Evolutionary conservation across 2,329 filamentous ascomycete genomes (phyloP).

Genomic region (Aspergillus quadricinctus): DNA sequence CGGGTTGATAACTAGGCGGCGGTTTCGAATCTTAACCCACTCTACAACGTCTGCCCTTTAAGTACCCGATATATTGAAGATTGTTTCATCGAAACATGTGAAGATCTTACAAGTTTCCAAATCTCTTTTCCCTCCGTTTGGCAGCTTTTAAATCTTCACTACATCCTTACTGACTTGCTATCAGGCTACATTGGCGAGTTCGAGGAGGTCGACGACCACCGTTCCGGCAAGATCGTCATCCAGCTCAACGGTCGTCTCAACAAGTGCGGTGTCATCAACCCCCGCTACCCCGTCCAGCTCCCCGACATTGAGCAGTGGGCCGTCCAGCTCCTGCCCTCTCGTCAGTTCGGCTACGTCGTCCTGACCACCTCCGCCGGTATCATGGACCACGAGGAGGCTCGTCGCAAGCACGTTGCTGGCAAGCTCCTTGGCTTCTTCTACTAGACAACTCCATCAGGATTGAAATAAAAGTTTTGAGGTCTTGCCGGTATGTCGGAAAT

Average conservation of each 20-base stretch:
- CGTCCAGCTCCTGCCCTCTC: slow-evolving; percentile 94
- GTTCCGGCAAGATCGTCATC: slow-evolving; percentile 99
- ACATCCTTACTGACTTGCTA: slow-evolving; percentile 61
- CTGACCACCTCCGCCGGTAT: slow-evolving; percentile 98
- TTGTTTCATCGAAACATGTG: slow-evolving; percentile 48
- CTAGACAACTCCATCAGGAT: slow-evolving; percentile 49
- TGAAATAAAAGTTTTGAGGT: slow-evolving; percentile 25
- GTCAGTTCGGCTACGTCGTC: slow-evolving; percentile 99
- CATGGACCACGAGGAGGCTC: slow-evolving; percentile 99
- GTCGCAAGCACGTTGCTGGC: slow-evolving; percentile 97
- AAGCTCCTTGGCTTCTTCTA: slow-evolving; percentile 99
- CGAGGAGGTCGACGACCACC: slow-evolving; percentile 99
- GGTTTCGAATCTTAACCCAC: slow-evolving; percentile 62
- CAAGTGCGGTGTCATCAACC: slow-evolving; percentile 99
- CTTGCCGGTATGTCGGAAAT: slow-evolving; percentile 23
- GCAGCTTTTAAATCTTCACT: slow-evolving; percentile 90
- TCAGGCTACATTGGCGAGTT: slow-evolving; percentile 98
- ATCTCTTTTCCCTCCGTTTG: slow-evolving; percentile 60
- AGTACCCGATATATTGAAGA: slow-evolving; percentile 93
- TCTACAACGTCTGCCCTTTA: slow-evolving; percentile 98
- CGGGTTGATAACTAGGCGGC: slow-evolving; percentile 99
- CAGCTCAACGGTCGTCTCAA: slow-evolving; percentile 99
- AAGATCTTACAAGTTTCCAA: slow-evolving; percentile 96
- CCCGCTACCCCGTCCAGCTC: slow-evolving; percentile 99
- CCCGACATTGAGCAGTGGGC: slow-evolving; percentile 99